Percentiles rank a stretch among this genome's conserved stretches.
phyloP scores from a whole-genome alignment of 2,329 filamentous ascomycete species.

The Byssothecium circinans region DNA sequence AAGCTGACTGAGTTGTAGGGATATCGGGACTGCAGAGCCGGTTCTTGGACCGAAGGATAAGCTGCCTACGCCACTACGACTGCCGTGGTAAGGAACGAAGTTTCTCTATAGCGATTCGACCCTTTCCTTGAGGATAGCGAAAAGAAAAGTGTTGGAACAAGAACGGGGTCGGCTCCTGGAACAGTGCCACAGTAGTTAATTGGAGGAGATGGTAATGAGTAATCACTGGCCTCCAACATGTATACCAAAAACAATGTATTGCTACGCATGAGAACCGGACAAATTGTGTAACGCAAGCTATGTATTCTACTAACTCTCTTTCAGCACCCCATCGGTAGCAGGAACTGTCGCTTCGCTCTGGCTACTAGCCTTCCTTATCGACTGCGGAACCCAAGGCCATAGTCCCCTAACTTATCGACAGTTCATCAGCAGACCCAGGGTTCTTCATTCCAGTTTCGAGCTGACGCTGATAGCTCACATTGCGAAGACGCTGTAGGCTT shows the following conservation, averaged over 20 bases:
- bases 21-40: conserved; percentile 68
- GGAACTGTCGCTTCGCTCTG: neutral
- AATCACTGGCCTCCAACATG: too few relatives aligned
- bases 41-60: conserved; percentile 60
- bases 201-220: too few relatives aligned
- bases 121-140: too few relatives aligned
- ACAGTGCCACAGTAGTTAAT: too few relatives aligned
- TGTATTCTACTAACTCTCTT: too few relatives aligned
- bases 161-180: too few relatives aligned
- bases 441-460: conserved; percentile 55
- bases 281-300: too few relatives aligned
- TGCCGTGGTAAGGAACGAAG: conserved; percentile 61
- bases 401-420: conserved; percentile 31
- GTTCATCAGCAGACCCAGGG: conserved; percentile 41
- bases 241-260: too few relatives aligned
- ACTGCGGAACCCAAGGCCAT: conserved; percentile 21
- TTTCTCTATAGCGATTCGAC: too few relatives aligned
- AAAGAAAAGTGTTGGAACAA: too few relatives aligned
- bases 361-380: neutral
- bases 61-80: conserved; percentile 64
- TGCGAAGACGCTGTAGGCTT: conserved; percentile 59
- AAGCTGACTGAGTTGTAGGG: conserved; percentile 51
- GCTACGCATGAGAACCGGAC: too few relatives aligned
- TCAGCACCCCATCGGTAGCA: neutral
- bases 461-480: conserved; percentile 60